Evolutionary conservation across 345 rosid genomes (phyloP), one percentile per base, ranked within the genome.

Genomic region (Lepidium aucheri): DNA sequence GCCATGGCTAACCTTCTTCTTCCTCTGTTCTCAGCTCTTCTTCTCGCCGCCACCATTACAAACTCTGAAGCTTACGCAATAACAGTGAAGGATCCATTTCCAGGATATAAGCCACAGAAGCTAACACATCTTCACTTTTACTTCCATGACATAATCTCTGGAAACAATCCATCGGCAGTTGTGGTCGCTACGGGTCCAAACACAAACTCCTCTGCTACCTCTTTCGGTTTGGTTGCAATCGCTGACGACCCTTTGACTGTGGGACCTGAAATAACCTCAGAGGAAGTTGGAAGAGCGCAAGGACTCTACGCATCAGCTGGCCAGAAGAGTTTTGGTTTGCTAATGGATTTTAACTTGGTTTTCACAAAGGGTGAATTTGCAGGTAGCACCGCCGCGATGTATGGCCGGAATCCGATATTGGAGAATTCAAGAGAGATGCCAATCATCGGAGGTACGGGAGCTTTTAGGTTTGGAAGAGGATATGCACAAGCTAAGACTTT

Each of bases 391-490:
- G 9, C 81, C 0, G 70, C 80, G 18, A 45, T 84, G 22, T 45
- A 77, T 0, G 87, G 89, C 30, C 46, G 42, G 67, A 81, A 83
- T 20, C 2, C 65, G 0, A 65, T 78, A 1, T 1, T 73, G 30
- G 30, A 38, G 4, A 67, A 41, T 6, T 61, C 71, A 9, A 58
- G 85, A 1, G 94, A 87, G 71, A 69, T 87, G 90, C 80, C 83
- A 1, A 65, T 87, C 24, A 69, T 81, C 15, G 82, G 94, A 2
- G 79, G 90, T 6, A 81, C 82, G 0, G 80, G 88, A 5, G 35
- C 76, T 49, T 85, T 85, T 80, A 79, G 82, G 35, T 44, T 83
- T 9, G 86, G 81, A 1, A 72, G 71, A 0, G 94, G 94, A 0
- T 81, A 79, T 43, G 86, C 87, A 0, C 1, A 74, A 8, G 85